Base-by-base conservation (phyloP, 2,329 filamentous ascomycete genomes). In the Fonsecaea monophora region DNA sequence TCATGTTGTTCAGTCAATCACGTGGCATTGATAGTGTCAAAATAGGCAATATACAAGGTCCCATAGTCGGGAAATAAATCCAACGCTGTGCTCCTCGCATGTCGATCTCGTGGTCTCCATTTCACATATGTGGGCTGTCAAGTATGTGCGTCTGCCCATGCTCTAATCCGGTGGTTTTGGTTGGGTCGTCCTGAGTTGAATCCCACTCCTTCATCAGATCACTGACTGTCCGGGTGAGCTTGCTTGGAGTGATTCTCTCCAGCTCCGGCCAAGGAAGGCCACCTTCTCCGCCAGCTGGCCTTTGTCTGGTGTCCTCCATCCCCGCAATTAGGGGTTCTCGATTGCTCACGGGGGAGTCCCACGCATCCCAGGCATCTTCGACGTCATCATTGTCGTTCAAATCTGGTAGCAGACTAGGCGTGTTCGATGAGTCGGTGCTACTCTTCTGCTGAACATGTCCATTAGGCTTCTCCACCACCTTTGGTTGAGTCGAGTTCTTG, bases 151-250 rank as follows among this genome's bases (percentile, higher is more conserved):
- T 64, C 57, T 64, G 48, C 35, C 40, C 25, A 25, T 60, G 32
- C 13, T 21, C n/a, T 12, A 25, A 12, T 12, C 18, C 34, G 15
- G 38, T 25, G 30, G 30, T 48, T 21, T 32, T 42, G 15, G 4
- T 15, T 15, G 54, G 45, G 12, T 59, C 58, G 37, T 59, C 53
- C 18, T 58, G 61, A 59, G 37, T 60, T 54, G 62, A 61, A 48
- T 98, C 94, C 92, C 92, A 96, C 76, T 97, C 93, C 70, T 89
- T 90, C 87, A 97, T 92, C 65, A 97, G 83, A 69, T 90, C 91
- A 40, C 89, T 91, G n/a, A 94, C 92, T 0, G 92, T 94, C 42
- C 88, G 86, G 76, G 92, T 92, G 72, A 97, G 81, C 73, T 92
- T 93, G 72, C 88, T 89, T 0, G 93, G 91, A 8, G 87, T 86